Percentiles rank a stretch among this genome's conserved stretches.
phyloP scores from a whole-genome alignment of 139 green algal genomes.

The Closterium sp. region DNA sequence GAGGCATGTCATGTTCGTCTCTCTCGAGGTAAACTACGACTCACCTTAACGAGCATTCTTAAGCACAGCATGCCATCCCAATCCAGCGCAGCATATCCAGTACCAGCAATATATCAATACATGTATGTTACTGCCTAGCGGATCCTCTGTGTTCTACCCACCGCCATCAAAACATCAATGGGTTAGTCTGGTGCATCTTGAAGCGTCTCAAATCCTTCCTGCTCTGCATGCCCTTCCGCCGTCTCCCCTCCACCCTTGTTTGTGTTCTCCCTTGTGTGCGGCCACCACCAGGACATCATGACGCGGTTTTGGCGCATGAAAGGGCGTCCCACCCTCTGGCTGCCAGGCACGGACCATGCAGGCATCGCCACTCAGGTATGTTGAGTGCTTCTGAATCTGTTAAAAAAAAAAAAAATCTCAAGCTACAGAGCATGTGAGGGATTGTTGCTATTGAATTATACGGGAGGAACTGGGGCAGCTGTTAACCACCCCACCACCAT shows the following conservation, averaged over 20 bases:
- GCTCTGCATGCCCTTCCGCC: background rate
- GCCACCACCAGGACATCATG: conserved; percentile 73
- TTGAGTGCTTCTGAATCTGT: background rate
- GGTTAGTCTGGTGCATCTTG: conserved; percentile 53
- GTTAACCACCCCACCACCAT: too few relatives aligned
- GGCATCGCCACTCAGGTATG: conserved; percentile 75
- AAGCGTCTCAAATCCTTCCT: conserved; percentile 22
- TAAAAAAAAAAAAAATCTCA: too few relatives aligned
- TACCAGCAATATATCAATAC: background rate
- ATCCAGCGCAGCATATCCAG: background rate
- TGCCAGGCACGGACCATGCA: conserved; percentile 66
- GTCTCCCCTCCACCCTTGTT: background rate
- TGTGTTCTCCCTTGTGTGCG: background rate
- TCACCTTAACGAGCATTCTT: too few relatives aligned
- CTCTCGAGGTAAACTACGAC: conserved; percentile 6
- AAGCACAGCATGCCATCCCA: too few relatives aligned
- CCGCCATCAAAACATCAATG: background rate
- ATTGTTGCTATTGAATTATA: too few relatives aligned
- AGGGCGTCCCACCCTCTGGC: conserved; percentile 55
- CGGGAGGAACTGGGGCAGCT: too few relatives aligned
- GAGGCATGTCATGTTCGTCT: background rate
- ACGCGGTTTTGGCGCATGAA: conserved; percentile 56
- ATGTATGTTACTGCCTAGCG: background rate
- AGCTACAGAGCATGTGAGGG: too few relatives aligned
- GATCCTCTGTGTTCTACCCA: background rate